phyloP scores from a whole-genome alignment of 1,284 basidiomycete species.

The Sanguinoderma infundibulare region DNA sequence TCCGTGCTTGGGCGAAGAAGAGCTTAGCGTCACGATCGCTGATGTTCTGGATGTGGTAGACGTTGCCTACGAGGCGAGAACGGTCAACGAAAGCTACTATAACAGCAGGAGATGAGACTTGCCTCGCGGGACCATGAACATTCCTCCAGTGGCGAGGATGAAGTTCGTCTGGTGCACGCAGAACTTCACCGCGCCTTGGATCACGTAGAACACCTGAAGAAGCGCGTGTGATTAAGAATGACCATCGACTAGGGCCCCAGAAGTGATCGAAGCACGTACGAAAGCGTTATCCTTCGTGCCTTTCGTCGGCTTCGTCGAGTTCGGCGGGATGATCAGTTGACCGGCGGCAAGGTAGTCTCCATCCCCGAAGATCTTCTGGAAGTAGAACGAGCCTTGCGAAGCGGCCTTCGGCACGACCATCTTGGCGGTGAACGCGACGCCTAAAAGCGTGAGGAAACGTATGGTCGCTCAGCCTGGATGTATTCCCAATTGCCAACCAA shows the following conservation, averaged over 20 bases:
- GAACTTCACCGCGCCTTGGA: conserved; percentile 88
- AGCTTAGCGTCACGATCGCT: conserved; percentile 79
- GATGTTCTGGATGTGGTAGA: conserved; percentile 90
- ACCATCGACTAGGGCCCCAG: not conserved
- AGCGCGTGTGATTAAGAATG: conserved; percentile 4
- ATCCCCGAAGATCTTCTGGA: conserved; percentile 96
- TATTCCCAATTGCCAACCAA: not conserved
- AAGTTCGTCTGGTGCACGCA: conserved; percentile 82
- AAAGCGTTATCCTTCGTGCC: conserved; percentile 94
- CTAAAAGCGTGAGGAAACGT: conserved; percentile 40
- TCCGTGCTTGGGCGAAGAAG: conserved; percentile 94
- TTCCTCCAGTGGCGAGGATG: conserved; percentile 81
- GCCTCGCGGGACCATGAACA: conserved; percentile 93
- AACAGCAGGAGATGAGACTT: conserved; percentile 29
- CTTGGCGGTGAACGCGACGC: conserved; percentile 75
- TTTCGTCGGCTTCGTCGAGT: conserved; percentile 85
- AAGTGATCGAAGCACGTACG: conserved; percentile 54
- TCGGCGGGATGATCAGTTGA: conserved; percentile 80
- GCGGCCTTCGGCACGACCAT: conserved; percentile 65
- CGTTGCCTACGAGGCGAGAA: conserved; percentile 66
- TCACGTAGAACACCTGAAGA: conserved; percentile 82
- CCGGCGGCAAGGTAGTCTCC: conserved; percentile 92
- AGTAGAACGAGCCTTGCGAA: conserved; percentile 74
- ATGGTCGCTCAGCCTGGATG: not conserved
- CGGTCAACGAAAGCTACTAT: not conserved